Percentiles rank a stretch among this genome's conserved stretches.
Conservation (phyloP, 1,284 basidiomycete species). For the Rhizoctonia solani region DNA sequence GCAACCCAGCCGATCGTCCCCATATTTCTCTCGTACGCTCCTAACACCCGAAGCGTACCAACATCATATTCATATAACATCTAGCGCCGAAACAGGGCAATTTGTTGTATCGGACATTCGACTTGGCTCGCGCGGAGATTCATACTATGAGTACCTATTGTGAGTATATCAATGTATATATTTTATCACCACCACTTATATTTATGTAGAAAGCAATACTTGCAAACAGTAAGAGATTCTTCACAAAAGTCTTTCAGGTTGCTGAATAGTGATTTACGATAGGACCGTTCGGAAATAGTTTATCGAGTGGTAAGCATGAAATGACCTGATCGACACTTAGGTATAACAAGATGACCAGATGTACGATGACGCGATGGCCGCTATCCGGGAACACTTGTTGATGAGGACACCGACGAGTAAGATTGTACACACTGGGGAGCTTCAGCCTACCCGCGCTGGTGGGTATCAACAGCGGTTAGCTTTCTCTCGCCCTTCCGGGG, state of each 20-base stretch:
- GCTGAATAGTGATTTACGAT: conserved; percentile 32
- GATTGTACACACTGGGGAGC: conserved; percentile 81
- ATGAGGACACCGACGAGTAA: conserved; percentile 60
- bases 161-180: conserved; percentile 46
- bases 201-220: conserved; percentile 67
- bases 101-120: conserved; percentile 80
- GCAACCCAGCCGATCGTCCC: conserved; percentile 59
- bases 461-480: conserved; percentile 44
- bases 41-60: not conserved
- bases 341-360: conserved; percentile 55
- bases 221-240: conserved; percentile 62
- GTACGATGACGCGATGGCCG: conserved; percentile 83
- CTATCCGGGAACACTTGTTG: conserved; percentile 76
- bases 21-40: conserved; percentile 76
- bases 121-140: conserved; percentile 90
- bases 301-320: conserved; percentile 66
- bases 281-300: conserved; percentile 75
- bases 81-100: conserved; percentile 66
- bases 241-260: not conserved
- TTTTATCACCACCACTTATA: not conserved
- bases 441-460: conserved; percentile 49
- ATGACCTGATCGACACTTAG: not conserved
- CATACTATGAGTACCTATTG: conserved; percentile 91
- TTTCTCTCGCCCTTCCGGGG: not conserved
- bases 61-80: not conserved